These are phyloP conservation scores for Casuarina cunninghamiana DNA, from an alignment of 306 rosid genomes.

Conservation along the genomic window DNA sequence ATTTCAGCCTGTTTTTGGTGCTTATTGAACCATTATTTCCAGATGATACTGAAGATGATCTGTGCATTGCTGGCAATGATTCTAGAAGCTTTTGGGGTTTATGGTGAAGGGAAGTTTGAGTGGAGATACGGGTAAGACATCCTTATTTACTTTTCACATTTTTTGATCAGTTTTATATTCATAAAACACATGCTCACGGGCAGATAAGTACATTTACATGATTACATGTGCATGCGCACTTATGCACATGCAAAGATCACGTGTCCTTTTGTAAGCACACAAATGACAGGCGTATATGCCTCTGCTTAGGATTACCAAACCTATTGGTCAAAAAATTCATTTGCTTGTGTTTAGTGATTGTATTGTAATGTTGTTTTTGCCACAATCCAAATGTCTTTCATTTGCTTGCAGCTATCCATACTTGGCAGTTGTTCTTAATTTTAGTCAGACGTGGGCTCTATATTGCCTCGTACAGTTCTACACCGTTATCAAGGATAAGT, in stretches of 20 bases:
- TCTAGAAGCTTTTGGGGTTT: conserved; percentile 87
- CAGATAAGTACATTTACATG: neutral
- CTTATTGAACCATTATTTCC: conserved; percentile 37
- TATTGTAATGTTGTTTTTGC: neutral
- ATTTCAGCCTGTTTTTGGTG: conserved; percentile 24
- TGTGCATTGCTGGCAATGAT: conserved; percentile 95
- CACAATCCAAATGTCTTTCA: conserved; percentile 30
- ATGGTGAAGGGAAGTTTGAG: conserved; percentile 95
- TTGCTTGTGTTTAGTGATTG: neutral
- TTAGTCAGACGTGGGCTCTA: conserved; percentile 98
- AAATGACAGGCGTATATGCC: conserved; percentile 4
- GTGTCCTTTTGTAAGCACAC: neutral
- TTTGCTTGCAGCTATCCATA: conserved; percentile 85
- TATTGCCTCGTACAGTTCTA: conserved; percentile 97
- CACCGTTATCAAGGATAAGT: conserved; percentile 81
- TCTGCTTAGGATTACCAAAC: conserved; percentile 8
- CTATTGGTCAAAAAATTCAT: conserved; percentile 2
- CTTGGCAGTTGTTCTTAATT: conserved; percentile 90
- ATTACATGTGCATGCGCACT: conserved; percentile 4
- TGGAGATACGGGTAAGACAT: conserved; percentile 88
- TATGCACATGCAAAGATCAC: neutral
- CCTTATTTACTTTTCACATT: conserved; percentile 4
- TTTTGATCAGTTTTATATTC: conserved; percentile 20
- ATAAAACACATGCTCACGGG: neutral
- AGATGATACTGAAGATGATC: conserved; percentile 96